Conservation (phyloP, 2,329 filamentous ascomycete species). For the Pseudocercospora macadamiae region DNA sequence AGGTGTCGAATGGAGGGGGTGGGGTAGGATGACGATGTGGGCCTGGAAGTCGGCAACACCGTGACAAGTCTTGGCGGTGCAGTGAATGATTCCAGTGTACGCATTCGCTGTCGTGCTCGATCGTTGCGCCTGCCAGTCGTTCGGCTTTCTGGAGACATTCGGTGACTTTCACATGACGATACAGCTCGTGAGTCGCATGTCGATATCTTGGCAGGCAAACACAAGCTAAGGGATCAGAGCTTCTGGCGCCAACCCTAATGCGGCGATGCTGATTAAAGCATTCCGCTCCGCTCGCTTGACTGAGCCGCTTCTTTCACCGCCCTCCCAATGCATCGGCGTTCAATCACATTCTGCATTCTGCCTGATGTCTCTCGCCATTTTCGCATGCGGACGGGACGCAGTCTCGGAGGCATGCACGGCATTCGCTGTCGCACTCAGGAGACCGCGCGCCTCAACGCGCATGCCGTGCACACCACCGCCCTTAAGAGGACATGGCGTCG, state of each 20-base stretch:
- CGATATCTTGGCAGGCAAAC: background rate
- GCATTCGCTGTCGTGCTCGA: background rate
- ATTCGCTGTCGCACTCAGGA: slow-evolving; percentile 1
- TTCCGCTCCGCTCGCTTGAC: background rate
- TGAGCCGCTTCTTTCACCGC: background rate
- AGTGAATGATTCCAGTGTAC: background rate
- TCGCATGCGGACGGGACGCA: background rate
- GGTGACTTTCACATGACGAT: background rate
- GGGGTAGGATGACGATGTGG: background rate
- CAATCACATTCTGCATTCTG: too few relatives aligned
- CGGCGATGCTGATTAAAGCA: background rate
- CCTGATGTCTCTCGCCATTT: slow-evolving; percentile 1
- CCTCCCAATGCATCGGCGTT: too few relatives aligned
- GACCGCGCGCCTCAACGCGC: background rate
- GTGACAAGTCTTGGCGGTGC: background rate
- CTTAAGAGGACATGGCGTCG: background rate
- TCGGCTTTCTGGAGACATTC: background rate
- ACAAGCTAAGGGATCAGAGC: background rate
- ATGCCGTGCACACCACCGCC: background rate
- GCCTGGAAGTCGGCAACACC: background rate
- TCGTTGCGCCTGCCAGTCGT: background rate
- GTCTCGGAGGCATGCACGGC: background rate
- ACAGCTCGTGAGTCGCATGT: background rate
- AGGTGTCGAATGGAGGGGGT: background rate
- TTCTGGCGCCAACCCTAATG: background rate